A percentile compares a stretch with the other conserved stretches of the same genome.
Evolutionary conservation across 306 rosid species (phyloP).

Genomic region (Prunus mira): DNA sequence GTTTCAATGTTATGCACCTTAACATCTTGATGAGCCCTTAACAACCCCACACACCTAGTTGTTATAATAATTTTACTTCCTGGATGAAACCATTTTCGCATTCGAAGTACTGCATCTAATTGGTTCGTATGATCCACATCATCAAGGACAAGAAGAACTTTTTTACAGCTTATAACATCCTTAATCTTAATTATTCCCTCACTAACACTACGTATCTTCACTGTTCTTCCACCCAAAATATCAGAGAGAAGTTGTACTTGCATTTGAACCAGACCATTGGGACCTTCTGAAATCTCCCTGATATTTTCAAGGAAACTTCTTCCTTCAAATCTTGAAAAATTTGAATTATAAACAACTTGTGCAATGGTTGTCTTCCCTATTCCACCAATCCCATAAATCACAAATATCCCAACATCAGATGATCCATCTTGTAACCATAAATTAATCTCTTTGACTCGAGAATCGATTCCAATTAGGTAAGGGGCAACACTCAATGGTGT

Average conservation of each 20-base stretch:
- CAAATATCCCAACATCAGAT: not conserved
- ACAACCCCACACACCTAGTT: not conserved
- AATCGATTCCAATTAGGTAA: not conserved
- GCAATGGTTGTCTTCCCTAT: not conserved
- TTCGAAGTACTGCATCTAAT: not conserved
- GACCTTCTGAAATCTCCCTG: not conserved
- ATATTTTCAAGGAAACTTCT: slow-evolving; percentile 2
- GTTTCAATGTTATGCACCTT: not conserved
- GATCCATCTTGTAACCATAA: slow-evolving; percentile 1
- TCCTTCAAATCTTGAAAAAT: not conserved
- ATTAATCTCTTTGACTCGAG: not conserved
- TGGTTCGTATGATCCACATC: not conserved
- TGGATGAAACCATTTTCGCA: not conserved
- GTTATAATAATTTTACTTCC: slow-evolving; percentile 2
- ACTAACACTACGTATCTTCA: not conserved
- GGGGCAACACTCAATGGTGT: not conserved
- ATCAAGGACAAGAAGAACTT: not conserved
- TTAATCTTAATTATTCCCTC: not conserved
- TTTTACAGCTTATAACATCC: not conserved
- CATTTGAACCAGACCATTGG: not conserved
- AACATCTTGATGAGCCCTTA: not conserved
- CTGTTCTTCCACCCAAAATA: not conserved
- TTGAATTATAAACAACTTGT: not conserved
- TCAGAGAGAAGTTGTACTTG: not conserved
- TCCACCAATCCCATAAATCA: not conserved